Percentiles rank a stretch among this genome's conserved stretches.
Conservation (phyloP, 768 basidiomycete genomes). For the Peribolospora baueri region DNA sequence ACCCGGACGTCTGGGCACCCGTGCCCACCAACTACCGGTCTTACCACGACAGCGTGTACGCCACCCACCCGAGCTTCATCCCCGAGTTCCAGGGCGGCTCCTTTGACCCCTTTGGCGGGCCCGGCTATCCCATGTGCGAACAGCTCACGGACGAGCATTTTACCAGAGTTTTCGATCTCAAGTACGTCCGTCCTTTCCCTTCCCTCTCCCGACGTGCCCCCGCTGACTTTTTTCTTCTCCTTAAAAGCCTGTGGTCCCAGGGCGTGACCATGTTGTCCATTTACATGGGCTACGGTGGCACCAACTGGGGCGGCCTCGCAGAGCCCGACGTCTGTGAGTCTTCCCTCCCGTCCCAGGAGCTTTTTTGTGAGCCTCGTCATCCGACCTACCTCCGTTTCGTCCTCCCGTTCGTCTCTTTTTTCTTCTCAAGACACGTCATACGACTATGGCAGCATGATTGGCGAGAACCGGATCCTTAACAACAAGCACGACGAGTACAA, state of each 20-base stretch:
- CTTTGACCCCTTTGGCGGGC: constrained; percentile 57
- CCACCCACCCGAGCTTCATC: constrained; percentile 40
- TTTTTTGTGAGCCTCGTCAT: too few relatives aligned
- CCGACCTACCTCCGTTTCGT: not conserved
- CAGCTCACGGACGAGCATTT: constrained; percentile 46
- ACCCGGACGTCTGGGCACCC: constrained; percentile 39
- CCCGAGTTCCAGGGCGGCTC: constrained; percentile 55
- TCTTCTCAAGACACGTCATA: constrained; percentile 28
- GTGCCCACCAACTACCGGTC: constrained; percentile 38
- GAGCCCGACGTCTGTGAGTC: constrained; percentile 21
- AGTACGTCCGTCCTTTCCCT: constrained; percentile 21
- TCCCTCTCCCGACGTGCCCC: too few relatives aligned
- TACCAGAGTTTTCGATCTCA: constrained; percentile 45
- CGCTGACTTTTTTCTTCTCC: constrained; percentile 27
- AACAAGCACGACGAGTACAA: constrained; percentile 56
- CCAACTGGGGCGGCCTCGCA: constrained; percentile 61
- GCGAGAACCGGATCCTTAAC: constrained; percentile 37
- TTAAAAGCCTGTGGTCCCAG: not conserved
- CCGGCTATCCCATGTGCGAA: constrained; percentile 34
- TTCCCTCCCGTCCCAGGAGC: not conserved
- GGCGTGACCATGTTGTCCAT: constrained; percentile 57
- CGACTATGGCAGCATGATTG: constrained; percentile 40
- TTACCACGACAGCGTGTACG: constrained; percentile 31
- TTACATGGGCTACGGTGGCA: constrained; percentile 43
- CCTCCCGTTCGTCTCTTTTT: too few relatives aligned